Conservation (phyloP, 2,329 filamentous ascomycete species). For the Talaromyces marneffei region DNA sequence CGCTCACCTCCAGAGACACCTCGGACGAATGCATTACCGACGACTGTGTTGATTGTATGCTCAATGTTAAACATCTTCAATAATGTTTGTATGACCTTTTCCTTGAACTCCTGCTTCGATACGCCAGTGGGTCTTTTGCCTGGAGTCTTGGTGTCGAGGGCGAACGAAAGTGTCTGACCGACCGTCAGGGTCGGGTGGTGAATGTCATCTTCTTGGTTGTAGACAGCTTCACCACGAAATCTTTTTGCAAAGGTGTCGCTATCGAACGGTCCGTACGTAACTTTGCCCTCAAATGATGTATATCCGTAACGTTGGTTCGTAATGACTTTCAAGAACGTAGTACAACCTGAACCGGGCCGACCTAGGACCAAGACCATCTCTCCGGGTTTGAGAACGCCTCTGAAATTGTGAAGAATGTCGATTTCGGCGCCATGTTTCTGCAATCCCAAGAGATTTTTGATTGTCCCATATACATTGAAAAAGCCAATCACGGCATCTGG, state of each 20-base stretch:
- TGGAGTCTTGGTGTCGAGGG: constrained; percentile 76
- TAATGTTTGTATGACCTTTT: constrained; percentile 65
- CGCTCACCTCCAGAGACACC: constrained; percentile 75
- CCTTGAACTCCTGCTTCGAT: constrained; percentile 27
- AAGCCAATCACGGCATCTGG: constrained; percentile 71
- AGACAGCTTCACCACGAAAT: constrained; percentile 77
- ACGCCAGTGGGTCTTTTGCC: constrained; percentile 66
- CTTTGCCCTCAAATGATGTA: constrained; percentile 61
- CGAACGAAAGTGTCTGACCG: constrained; percentile 79
- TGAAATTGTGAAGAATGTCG: constrained; percentile 63
- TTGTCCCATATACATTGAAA: constrained; percentile 65
- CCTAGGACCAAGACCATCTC: constrained; percentile 86
- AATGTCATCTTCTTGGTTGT: constrained; percentile 71
- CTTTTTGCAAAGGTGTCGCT: constrained; percentile 62
- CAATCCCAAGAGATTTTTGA: constrained; percentile 58
- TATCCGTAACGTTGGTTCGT: constrained; percentile 61
- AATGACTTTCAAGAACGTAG: constrained; percentile 63
- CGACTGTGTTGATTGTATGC: constrained; percentile 77
- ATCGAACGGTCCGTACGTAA: constrained; percentile 69
- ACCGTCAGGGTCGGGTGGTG: constrained; percentile 83
- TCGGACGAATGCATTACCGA: constrained; percentile 74
- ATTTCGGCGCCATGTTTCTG: constrained; percentile 65
- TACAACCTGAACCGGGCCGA: constrained; percentile 67
- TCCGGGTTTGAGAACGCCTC: constrained; percentile 63
- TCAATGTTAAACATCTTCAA: constrained; percentile 93